Evolutionary conservation across 768 basidiomycete species (phyloP).

Genomic region (Mrakia hoshinonis): DNA sequence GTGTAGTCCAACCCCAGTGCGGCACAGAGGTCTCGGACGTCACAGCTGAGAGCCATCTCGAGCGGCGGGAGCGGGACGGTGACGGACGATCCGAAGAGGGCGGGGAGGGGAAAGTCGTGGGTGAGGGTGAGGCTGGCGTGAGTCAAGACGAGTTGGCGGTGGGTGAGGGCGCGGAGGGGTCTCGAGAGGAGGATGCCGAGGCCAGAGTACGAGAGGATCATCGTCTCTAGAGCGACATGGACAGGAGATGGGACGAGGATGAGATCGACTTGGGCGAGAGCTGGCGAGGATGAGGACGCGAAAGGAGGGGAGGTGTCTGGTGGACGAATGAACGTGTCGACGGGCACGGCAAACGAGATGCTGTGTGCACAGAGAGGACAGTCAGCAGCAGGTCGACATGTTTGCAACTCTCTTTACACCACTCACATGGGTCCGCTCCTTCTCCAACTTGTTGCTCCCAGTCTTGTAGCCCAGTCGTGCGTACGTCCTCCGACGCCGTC

Average conservation of each 20-base stretch:
- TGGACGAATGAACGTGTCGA: background rate
- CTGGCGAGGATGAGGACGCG: background rate
- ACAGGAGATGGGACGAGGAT: background rate
- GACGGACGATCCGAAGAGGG: background rate
- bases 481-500: background rate
- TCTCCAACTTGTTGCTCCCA: background rate
- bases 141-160: background rate
- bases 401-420: background rate
- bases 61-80: background rate
- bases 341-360: constrained; percentile 7
- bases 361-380: background rate
- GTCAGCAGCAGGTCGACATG: background rate
- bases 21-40: background rate
- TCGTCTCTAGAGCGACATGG: background rate
- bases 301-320: background rate
- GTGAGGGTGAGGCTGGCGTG: background rate
- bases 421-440: background rate
- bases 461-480: background rate
- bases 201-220: background rate
- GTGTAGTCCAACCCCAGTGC: background rate
- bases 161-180: background rate
- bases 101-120: background rate
- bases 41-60: background rate
- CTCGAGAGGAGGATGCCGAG: background rate
- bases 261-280: background rate